Percentiles rank a stretch among this genome's conserved stretches.
Conservation (phyloP, 2,329 filamentous ascomycete genomes). For the Neobulgaria alba region DNA sequence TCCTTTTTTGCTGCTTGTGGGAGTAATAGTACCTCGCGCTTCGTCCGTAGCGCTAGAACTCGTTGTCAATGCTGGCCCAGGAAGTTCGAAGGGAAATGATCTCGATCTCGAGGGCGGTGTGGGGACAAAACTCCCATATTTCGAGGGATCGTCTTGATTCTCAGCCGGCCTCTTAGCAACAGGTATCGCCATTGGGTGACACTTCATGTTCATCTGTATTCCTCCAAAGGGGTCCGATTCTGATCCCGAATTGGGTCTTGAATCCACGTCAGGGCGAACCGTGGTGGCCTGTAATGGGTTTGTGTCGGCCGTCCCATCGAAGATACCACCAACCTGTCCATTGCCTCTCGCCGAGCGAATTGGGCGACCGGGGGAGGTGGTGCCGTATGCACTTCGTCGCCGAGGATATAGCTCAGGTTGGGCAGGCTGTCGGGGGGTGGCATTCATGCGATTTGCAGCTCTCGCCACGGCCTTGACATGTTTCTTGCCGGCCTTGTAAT, state of each 20-base stretch:
- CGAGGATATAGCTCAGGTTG: conserved; percentile 5
- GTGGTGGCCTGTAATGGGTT: conserved; percentile 15
- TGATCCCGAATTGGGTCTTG: conserved; percentile 13
- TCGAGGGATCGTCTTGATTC: conserved; percentile 25
- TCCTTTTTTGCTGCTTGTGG: background rate
- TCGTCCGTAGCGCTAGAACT: conserved; percentile 2
- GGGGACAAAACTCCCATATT: conserved; percentile 57
- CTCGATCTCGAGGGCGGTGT: conserved; percentile 36
- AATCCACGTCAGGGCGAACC: too few relatives aligned
- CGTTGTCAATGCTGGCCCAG: conserved; percentile 43
- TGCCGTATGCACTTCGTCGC: conserved; percentile 18
- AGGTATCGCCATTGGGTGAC: conserved; percentile 31
- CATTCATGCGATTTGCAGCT: conserved; percentile 56
- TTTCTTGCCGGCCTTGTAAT: conserved; percentile 96
- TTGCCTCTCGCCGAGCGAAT: background rate
- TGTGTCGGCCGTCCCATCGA: conserved; percentile 9
- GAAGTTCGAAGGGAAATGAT: conserved; percentile 43
- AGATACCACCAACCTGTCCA: conserved; percentile 1
- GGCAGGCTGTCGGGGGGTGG: conserved; percentile 35
- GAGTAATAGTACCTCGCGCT: background rate
- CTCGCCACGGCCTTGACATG: conserved; percentile 75
- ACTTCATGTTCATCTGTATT: conserved; percentile 12
- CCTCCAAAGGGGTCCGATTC: conserved; percentile 10
- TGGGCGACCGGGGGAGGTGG: conserved; percentile 14
- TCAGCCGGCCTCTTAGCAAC: conserved; percentile 9